Evolutionary conservation across 495 filamentous ascomycete genomes (phyloP).

Genomic region (Friedmanniomyces simplex): DNA sequence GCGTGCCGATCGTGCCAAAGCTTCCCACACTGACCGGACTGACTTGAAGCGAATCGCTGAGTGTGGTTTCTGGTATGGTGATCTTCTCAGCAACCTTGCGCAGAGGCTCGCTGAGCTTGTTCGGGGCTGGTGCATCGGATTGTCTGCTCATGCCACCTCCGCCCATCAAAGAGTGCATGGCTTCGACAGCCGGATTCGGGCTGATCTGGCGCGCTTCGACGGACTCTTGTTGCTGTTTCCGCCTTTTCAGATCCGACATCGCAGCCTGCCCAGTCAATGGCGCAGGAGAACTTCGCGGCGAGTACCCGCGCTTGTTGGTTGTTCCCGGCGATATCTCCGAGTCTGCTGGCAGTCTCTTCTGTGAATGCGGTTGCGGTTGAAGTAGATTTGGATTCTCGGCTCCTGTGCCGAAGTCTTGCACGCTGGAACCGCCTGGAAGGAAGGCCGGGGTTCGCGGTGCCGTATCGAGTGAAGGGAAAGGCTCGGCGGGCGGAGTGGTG

Average conservation of each 20-base stretch:
- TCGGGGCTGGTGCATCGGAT: constrained; percentile 33
- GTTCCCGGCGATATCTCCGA: not conserved
- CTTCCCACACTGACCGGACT: constrained; percentile 35
- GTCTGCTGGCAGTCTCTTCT: not conserved
- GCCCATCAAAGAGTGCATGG: constrained; percentile 45
- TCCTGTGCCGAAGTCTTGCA: not conserved
- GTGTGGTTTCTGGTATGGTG: constrained; percentile 28
- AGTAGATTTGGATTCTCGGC: constrained; percentile 11
- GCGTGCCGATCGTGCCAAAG: constrained; percentile 19
- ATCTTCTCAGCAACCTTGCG: constrained; percentile 33
- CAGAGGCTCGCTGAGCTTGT: constrained; percentile 34
- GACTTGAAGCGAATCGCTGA: constrained; percentile 33
- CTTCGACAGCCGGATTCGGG: constrained; percentile 43
- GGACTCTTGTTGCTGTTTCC: constrained; percentile 39
- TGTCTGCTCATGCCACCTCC: constrained; percentile 44
- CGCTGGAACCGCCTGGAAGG: constrained; percentile 10
- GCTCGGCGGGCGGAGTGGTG: constrained; percentile 27
- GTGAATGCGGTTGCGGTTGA: not conserved
- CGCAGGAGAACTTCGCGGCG: constrained; percentile 42
- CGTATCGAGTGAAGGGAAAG: constrained; percentile 23
- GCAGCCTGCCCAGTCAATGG: constrained; percentile 45
- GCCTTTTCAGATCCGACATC: constrained; percentile 44
- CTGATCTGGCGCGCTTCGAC: constrained; percentile 35
- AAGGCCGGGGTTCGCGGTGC: constrained; percentile 25
- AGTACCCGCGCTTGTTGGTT: constrained; percentile 16